Percentiles rank a stretch among this genome's conserved stretches.
Conservation (phyloP, 345 rosid species). For the Brassica incana region DNA sequence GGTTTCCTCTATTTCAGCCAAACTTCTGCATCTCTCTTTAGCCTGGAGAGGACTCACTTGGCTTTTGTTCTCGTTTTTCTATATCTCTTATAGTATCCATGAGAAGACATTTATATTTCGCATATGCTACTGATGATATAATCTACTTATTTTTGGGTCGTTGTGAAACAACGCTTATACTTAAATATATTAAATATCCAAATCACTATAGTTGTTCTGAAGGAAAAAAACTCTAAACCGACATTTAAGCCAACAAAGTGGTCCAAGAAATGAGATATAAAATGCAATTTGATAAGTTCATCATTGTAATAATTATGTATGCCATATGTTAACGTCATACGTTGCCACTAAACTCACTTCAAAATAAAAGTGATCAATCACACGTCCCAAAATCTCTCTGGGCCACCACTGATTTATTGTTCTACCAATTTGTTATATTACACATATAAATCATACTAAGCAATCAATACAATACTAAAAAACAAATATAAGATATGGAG, state of each 20-base stretch:
- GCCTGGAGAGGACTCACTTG: not conserved
- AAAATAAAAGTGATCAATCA: conserved; percentile 20
- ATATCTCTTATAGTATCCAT: not conserved
- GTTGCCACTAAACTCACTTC: conserved; percentile 32
- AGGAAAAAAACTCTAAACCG: not conserved
- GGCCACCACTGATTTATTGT: conserved; percentile 4
- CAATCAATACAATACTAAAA: not conserved
- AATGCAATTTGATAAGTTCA: conserved; percentile 18
- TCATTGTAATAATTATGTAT: conserved; percentile 7
- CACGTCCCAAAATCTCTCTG: conserved; percentile 18
- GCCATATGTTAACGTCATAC: conserved; percentile 34
- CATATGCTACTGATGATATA: not conserved
- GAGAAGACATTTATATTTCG: not conserved
- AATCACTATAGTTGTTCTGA: not conserved
- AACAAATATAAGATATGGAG: too few relatives aligned
- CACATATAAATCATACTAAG: not conserved
- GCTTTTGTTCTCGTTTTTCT: not conserved
- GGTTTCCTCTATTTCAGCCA: not conserved
- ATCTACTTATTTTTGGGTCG: not conserved
- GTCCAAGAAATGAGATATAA: conserved; percentile 19
- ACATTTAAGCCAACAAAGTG: conserved; percentile 5
- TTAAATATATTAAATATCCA: not conserved
- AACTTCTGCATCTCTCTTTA: not conserved
- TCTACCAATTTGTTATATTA: not conserved
- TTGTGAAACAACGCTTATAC: not conserved